These are phyloP conservation scores for Lichtheimia ramosa DNA, from an alignment of 371 early-diverging fungal genomes.

Conservation along the genomic window DNA sequence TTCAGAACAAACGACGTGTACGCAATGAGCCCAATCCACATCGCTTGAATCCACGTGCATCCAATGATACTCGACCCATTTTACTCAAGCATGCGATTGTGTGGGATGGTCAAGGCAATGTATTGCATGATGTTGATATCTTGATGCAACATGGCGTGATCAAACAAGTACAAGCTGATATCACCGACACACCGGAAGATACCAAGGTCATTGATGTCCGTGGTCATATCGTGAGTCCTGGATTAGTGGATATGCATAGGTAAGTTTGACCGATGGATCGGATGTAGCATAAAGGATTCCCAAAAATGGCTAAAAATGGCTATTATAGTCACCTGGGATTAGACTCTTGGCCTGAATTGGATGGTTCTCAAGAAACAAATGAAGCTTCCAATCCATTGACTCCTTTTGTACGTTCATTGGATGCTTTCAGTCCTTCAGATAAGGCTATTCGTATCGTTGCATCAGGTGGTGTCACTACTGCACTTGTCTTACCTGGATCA, in stretches of 20 bases:
- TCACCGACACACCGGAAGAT: slow-evolving; percentile 19
- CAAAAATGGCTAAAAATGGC: neutral
- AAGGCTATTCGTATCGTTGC: slow-evolving; percentile 60
- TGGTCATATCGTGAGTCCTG: slow-evolving; percentile 67
- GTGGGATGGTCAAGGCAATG: slow-evolving; percentile 57
- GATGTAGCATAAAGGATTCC: no score
- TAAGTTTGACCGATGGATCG: slow-evolving; percentile 13
- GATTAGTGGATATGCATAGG: slow-evolving; percentile 78
- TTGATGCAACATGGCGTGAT: slow-evolving; percentile 55
- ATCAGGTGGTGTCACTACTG: slow-evolving; percentile 77
- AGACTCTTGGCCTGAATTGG: slow-evolving; percentile 60
- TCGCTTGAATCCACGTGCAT: slow-evolving; percentile 16
- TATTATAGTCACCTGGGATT: slow-evolving; percentile 57
- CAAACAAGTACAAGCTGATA: slow-evolving; percentile 27
- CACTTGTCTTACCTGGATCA: slow-evolving; percentile 71
- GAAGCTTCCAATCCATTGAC: slow-evolving; percentile 60
- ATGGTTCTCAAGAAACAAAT: slow-evolving; percentile 59
- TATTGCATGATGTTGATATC: slow-evolving; percentile 47
- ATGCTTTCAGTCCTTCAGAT: slow-evolving; percentile 62
- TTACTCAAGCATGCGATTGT: slow-evolving; percentile 53
- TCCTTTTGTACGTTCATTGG: slow-evolving; percentile 59
- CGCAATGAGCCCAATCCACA: slow-evolving; percentile 6
- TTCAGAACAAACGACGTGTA: neutral
- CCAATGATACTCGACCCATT: slow-evolving; percentile 18
- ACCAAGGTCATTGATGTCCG: slow-evolving; percentile 57